Evolutionary conservation across 1,139 yeast genomes (phyloP), one percentile per base, ranked within the genome.

Genomic region (Meyerozyma elateridarum): DNA sequence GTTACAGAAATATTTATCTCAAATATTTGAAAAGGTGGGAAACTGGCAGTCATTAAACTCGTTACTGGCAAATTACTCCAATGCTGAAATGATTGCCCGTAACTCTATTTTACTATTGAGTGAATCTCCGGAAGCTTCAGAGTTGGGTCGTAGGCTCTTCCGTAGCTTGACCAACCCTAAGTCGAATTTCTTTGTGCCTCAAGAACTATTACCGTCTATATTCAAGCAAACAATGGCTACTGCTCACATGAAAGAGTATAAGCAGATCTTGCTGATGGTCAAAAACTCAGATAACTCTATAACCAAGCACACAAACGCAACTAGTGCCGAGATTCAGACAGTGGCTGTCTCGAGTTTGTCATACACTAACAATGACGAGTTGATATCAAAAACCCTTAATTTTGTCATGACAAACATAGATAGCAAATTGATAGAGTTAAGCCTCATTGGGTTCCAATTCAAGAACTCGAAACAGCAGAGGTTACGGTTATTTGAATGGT

Each of bases 391-490:
- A 46, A 64, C 77, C 0, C 59, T 79, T 38, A 76, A 76, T 39
- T 78, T 72, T 44, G 70, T 79, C 9, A 52, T 58, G 40, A 69
- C 72, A 29, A 78, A 78, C 45, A 68, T 76, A 34, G 80, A 75
- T 40, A 61, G 73, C 4, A 63, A 62, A 28, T 54, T 73, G 47
- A 68, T 77, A 27, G 85, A 77, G 45, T 49, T 71, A 33, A 76
- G 73, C 0, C 52, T 79, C 11, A 48, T 76, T 27, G 85, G 85
- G 3, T 60, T 74, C 41, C 54, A 54, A 32, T 60, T 48, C 42
- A 51, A 55, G 34, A 32, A 41, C 13, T 35, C 40, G 8, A 38
- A 32, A 12, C 36, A 40, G 5, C 37, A 39, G 8, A 55, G 42
- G 32, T 33, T 51, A 17, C 41, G 41, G 32, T 46, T 78, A 5